Evolutionary conservation across 768 basidiomycete genomes (phyloP), one percentile per base, ranked within the genome.

Genomic region (Zangia roseola): DNA sequence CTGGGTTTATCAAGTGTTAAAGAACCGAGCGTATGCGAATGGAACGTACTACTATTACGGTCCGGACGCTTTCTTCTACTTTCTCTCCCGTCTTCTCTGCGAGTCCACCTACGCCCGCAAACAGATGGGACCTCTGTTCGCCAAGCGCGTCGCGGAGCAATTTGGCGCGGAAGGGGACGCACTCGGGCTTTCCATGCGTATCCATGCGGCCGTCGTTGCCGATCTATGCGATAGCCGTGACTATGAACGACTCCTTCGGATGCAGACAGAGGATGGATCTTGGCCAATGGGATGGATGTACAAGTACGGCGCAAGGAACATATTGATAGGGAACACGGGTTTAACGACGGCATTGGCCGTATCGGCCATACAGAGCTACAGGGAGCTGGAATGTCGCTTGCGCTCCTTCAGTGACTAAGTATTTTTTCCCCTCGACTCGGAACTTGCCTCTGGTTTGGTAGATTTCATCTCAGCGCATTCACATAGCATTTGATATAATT

Each of bases 251-350:
- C 50, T 61, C 19, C 8, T 13, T 2, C 34, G 28, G 28, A 56
- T 62, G 57, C 59, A 62, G 13, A 48, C 52, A 10, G 45, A 12
- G 1, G 59, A 59, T 16, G 60, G 60, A 2, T 62, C 60, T 2
- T 60, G 59, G 59, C 60, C 46, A 23, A 34, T 36, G 16, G 60
- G 59, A 10, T 62, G 59, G 60, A 43, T 51, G 0, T 62, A 52
- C 56, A 62, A 31, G 43, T 40, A 47, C 12, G 49, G 38, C 4
- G 23, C 37, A 1, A 44, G 26, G 4, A 46, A 40, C 4, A 24
- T 50, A 3, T 31, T 50, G 34, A 48, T 56, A 3, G 59, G 60
- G 35, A 61, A 59, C 21, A 36, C 38, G 40, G 60, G 60, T 1
- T 2, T 61, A 28, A 61, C 59, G 43, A 62, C 59, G 24, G 60